These are phyloP conservation scores for Hylodesmum podocarpum DNA, from an alignment of 306 rosid genomes.

Conservation along the genomic window DNA sequence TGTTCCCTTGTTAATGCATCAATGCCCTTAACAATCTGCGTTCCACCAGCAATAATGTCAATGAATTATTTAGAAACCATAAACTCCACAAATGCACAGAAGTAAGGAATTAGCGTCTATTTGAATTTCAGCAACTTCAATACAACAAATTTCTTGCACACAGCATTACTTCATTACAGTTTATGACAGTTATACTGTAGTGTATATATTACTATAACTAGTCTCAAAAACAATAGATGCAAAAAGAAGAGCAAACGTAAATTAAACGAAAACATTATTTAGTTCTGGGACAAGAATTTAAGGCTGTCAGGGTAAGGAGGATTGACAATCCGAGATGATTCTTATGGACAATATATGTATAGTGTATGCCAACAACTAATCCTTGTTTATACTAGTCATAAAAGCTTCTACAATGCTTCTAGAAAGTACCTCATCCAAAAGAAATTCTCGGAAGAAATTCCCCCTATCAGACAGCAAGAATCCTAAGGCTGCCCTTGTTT, in stretches of 20 bases:
- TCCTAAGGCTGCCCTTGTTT: constrained; percentile 91
- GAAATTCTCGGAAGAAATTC: constrained; percentile 93
- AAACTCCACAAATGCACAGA: constrained; percentile 18
- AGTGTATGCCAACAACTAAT: not conserved
- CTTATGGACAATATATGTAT: not conserved
- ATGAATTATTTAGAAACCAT: constrained; percentile 21
- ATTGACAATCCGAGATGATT: not conserved
- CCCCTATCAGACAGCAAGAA: constrained; percentile 91
- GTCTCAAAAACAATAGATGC: not conserved
- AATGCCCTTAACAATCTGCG: constrained; percentile 92
- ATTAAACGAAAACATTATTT: not conserved
- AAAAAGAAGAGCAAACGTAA: not conserved
- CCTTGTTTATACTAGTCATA: not conserved
- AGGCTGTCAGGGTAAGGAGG: not conserved
- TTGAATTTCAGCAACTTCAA: not conserved
- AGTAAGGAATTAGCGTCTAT: not conserved
- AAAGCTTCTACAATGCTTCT: constrained; percentile 27
- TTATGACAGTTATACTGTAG: not conserved
- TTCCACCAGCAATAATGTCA: constrained; percentile 22
- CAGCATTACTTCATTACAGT: not conserved
- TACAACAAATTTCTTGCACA: not conserved
- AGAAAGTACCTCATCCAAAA: constrained; percentile 85
- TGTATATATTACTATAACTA: too few species aligned
- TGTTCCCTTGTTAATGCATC: constrained; percentile 97
- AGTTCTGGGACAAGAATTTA: not conserved